Evolutionary conservation across 768 basidiomycete species (phyloP).

Genomic region (Hypsizygus marmoreus): DNA sequence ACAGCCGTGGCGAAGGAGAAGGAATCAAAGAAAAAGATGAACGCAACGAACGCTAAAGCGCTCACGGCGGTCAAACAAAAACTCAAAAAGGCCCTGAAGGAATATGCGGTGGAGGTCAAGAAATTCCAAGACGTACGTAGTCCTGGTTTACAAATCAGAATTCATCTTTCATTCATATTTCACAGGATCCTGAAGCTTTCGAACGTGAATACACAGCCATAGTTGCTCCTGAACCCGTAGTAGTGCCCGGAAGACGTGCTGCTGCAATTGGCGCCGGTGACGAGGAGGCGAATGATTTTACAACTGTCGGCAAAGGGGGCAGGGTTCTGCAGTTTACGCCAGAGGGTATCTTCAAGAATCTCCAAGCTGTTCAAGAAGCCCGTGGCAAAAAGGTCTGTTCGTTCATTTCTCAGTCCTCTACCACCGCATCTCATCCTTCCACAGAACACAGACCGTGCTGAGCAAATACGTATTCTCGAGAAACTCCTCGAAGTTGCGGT

Average conservation of each 20-base stretch:
- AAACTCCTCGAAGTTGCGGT: conserved; percentile 82
- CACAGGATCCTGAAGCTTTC: conserved; percentile 86
- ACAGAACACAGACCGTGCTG: conserved; percentile 94
- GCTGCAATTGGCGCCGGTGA: conserved; percentile 37
- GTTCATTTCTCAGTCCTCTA: not conserved
- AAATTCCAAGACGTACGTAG: conserved; percentile 73
- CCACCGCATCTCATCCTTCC: conserved; percentile 1
- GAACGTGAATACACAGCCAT: conserved; percentile 69
- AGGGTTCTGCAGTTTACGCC: conserved; percentile 79
- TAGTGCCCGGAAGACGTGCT: conserved; percentile 38
- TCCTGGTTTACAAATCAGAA: not conserved
- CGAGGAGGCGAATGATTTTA: conserved; percentile 73
- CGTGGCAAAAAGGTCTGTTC: conserved; percentile 90
- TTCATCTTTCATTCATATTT: not conserved
- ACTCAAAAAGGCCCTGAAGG: conserved; percentile 87
- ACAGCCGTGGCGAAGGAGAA: conserved; percentile 82
- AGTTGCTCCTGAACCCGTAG: conserved; percentile 45
- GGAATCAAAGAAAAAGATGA: conserved; percentile 95
- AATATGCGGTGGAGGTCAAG: conserved; percentile 80
- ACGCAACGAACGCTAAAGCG: conserved; percentile 89
- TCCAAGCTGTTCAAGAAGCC: conserved; percentile 89
- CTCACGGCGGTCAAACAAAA: conserved; percentile 99
- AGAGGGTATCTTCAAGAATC: conserved; percentile 88
- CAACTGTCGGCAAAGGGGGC: conserved; percentile 89
- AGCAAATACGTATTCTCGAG: conserved; percentile 91